Conservation (phyloP, 2,329 filamentous ascomycete genomes). For the Ceratocystiopsis brevicomis region DNA sequence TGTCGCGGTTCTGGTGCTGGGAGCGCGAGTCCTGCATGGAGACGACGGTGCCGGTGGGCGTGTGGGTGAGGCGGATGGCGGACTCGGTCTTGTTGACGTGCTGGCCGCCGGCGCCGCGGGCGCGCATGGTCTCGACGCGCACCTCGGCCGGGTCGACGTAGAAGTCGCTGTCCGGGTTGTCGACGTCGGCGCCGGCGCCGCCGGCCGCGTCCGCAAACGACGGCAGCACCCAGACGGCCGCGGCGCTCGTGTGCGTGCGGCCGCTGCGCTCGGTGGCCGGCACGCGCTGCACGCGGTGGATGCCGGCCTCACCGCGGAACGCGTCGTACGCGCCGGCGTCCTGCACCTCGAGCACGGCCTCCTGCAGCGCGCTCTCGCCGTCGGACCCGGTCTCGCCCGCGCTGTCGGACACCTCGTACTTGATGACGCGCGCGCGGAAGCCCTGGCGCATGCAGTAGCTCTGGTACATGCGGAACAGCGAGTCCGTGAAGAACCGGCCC, state of each 20-base stretch:
- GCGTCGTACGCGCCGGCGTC: constrained; percentile 59
- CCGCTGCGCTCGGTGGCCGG: constrained; percentile 83
- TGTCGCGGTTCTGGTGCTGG: constrained; percentile 73
- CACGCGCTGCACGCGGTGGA: constrained; percentile 87
- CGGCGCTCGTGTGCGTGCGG: constrained; percentile 81
- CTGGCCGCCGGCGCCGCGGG: constrained; percentile 81
- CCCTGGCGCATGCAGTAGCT: constrained; percentile 48
- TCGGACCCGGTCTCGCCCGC: constrained; percentile 32
- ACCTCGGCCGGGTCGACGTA: constrained; percentile 77
- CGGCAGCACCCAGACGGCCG: constrained; percentile 80
- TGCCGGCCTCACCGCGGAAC: constrained; percentile 75
- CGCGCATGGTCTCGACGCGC: constrained; percentile 71
- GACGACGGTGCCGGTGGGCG: constrained; percentile 70
- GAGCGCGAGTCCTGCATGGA: constrained; percentile 86
- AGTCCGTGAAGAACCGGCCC: constrained; percentile 73
- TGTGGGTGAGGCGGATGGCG: constrained; percentile 78
- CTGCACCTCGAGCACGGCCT: constrained; percentile 73
- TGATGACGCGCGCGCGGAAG: constrained; percentile 49
- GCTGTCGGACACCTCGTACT: constrained; percentile 60
- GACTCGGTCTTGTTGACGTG: constrained; percentile 98
- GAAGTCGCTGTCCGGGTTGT: constrained; percentile 80
- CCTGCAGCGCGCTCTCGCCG: constrained; percentile 53
- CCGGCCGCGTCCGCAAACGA: constrained; percentile 33
- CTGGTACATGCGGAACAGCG: constrained; percentile 80
- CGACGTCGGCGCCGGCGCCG: constrained; percentile 35